phyloP scores from a whole-genome alignment of 2,329 filamentous ascomycete species.

The Aspergillus caelatus region DNA sequence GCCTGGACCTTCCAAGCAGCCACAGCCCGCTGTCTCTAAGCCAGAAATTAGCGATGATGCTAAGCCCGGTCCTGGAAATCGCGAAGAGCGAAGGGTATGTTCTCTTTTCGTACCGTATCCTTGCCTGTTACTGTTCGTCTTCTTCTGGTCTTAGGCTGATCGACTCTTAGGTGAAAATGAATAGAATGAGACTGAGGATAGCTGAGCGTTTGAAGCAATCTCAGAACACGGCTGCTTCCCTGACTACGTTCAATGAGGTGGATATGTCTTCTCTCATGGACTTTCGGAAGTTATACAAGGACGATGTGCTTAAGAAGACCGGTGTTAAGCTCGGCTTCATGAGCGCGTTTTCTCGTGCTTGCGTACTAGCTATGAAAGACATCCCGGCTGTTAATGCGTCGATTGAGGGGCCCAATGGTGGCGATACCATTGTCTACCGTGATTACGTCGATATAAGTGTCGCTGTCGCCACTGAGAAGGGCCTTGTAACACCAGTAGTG shows the following conservation, averaged over 20 bases:
- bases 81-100: constrained; percentile 85
- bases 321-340: constrained; percentile 99
- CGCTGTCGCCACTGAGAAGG: constrained; percentile 96
- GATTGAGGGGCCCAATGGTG: constrained; percentile 91
- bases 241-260: constrained; percentile 99
- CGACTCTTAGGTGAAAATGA: constrained; percentile 86
- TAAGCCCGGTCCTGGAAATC: constrained; percentile 62
- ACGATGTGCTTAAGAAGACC: constrained; percentile 92
- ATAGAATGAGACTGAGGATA: constrained; percentile 97
- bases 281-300: constrained; percentile 96
- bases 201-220: constrained; percentile 98
- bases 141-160: constrained; percentile 6
- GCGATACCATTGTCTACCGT: constrained; percentile 96
- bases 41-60: constrained; percentile 21
- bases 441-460: constrained; percentile 99
- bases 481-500: constrained; percentile 93
- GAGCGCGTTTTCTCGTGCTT: constrained; percentile 93
- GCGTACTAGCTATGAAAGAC: constrained; percentile 88
- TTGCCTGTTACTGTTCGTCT: background rate
- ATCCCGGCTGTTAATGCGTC: constrained; percentile 94
- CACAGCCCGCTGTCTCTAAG: constrained; percentile 26
- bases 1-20: constrained; percentile 20
- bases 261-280: constrained; percentile 99
- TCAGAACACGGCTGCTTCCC: constrained; percentile 94
- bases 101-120: constrained; percentile 3